Conservation (phyloP, 768 basidiomycete genomes). For the Phylloporus scabripes region DNA sequence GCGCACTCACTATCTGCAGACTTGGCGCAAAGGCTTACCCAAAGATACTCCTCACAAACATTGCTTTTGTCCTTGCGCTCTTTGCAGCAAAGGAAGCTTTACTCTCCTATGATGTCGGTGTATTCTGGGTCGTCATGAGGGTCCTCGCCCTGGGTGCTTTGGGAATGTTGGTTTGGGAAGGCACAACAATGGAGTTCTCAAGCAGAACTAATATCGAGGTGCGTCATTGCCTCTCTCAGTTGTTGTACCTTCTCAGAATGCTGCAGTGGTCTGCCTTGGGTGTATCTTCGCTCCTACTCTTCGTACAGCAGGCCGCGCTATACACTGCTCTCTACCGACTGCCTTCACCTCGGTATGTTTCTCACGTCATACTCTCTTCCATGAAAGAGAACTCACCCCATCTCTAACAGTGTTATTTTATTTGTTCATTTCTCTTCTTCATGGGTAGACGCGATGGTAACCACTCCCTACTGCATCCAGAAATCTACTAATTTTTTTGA, state of each 20-base stretch:
- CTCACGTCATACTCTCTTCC: not conserved
- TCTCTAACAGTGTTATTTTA: conserved; percentile 52
- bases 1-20: conserved; percentile 28
- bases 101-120: conserved; percentile 58
- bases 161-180: conserved; percentile 58
- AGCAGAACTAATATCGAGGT: conserved; percentile 59
- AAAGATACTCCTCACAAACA: conserved; percentile 54
- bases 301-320: conserved; percentile 62
- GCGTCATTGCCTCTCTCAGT: conserved; percentile 19
- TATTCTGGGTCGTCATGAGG: conserved; percentile 73
- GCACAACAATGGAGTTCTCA: conserved; percentile 45
- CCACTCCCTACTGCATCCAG: conserved; percentile 41
- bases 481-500: not conserved
- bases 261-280: conserved; percentile 66
- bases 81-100: conserved; percentile 65
- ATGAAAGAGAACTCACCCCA: not conserved
- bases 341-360: conserved; percentile 56
- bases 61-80: conserved; percentile 56
- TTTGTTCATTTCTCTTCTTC: conserved; percentile 65
- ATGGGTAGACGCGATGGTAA: conserved; percentile 55
- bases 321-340: conserved; percentile 66
- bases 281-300: conserved; percentile 59
- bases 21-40: conserved; percentile 50
- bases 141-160: conserved; percentile 69
- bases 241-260: conserved; percentile 8